Evolutionary conservation across 495 filamentous ascomycete species (phyloP), one percentile per base, ranked within the genome.

Genomic region (Lasiosphaeria ovina): DNA sequence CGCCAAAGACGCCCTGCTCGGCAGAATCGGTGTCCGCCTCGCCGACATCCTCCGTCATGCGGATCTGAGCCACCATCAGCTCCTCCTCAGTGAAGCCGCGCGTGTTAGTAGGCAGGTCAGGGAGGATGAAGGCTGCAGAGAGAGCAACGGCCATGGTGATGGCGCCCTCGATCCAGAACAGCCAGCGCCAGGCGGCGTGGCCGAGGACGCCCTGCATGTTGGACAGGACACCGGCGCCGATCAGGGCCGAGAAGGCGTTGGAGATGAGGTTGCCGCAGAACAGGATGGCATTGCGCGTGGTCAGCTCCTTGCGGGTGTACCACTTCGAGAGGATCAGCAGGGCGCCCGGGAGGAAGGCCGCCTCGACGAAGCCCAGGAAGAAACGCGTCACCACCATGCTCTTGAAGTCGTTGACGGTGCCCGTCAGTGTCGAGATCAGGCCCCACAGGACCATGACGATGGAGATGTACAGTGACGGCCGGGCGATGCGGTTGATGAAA

Each of bases 41-140:
- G 8, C 91, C 90, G 53, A 90, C 85, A 72, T 95, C 89, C 66
- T 90, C 87, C 47, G 86, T 82, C 59, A 92, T 77, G 16, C 89
- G 78, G 77, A 86, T 85, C 48, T 81, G 76, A 35, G 88, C 90
- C 10, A 92, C 76, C 51, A 83, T 69, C 44, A 81, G 80, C 67
- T 92, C 87, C 63, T 89, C 83, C 56, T 86, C 79, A 0, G 85
- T 85, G 49, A 92, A 80, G 77, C 89, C 89, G 32, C 69, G 70
- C 6, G 88, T 87, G 48, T 89, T 91, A 32, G 83, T 78, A 1
- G 89, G 90, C 62, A 89, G 86, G 63, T 93, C 85, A 7, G 90
- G 89, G 32, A 93, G 75, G 40, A 90, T 70, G 64, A 88, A 86
- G 52, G 76, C 81, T 3, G 85, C 77, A 14, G 65, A 61, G 44